phyloP scores from a whole-genome alignment of 140 eudicot species.

The Eryngium alpinum region DNA sequence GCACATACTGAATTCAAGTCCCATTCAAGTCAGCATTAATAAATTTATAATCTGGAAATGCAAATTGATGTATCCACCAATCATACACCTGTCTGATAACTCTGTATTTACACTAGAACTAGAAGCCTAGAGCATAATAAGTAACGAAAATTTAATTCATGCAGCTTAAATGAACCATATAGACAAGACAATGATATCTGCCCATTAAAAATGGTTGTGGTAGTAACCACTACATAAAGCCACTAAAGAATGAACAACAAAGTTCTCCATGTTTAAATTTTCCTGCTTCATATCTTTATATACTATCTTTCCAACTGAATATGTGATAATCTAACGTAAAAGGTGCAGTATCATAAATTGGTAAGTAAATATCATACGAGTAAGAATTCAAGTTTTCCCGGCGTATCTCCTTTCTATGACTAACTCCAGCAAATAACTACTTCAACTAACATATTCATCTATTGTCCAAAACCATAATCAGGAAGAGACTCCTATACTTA shows the following conservation, averaged over 20 bases:
- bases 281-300: too few relatives aligned
- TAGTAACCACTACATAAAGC: neutral
- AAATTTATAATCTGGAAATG: slow-evolving; percentile 11
- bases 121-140: neutral
- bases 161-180: neutral
- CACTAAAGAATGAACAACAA: neutral
- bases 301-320: too few relatives aligned
- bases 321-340: too few relatives aligned
- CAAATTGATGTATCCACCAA: neutral
- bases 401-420: neutral
- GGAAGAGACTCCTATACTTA: neutral
- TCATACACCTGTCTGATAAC: neutral
- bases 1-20: slow-evolving; percentile 63
- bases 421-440: neutral
- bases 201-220: neutral
- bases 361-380: neutral
- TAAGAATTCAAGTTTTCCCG: neutral
- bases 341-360: too few relatives aligned
- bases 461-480: neutral
- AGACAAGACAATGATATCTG: neutral
- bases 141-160: neutral
- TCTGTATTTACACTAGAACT: neutral
- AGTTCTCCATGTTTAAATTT: too few relatives aligned
- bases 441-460: neutral
- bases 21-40: neutral